phyloP scores from a whole-genome alignment of 2,329 filamentous ascomycete species.

The Thelonectria discophora region DNA sequence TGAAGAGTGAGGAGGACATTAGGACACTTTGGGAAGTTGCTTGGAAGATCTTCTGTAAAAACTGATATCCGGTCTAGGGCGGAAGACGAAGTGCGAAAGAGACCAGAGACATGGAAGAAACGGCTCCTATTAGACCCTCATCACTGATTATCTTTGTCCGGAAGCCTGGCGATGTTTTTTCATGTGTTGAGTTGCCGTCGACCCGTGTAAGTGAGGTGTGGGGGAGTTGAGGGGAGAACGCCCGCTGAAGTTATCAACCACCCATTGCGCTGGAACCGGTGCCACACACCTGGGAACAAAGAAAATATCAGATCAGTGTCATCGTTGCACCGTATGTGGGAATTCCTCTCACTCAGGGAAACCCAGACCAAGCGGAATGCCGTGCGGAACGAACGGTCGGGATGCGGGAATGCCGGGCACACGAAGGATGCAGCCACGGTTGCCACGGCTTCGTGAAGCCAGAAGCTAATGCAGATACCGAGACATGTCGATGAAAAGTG shows the following conservation, averaged over 20 bases:
- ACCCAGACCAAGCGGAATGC: no score
- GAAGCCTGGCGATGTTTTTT: neutral
- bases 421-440: neutral
- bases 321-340: neutral
- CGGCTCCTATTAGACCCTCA: neutral
- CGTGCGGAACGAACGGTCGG: neutral
- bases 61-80: conserved; percentile 8
- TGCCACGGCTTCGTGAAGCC: neutral
- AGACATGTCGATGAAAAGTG: neutral
- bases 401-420: neutral
- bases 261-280: neutral
- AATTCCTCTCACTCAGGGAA: neutral
- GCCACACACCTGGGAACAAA: neutral
- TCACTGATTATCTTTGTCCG: neutral
- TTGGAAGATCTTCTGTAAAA: neutral
- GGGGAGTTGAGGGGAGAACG: neutral
- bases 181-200: neutral
- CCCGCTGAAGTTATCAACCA: neutral
- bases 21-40: conserved; percentile 9
- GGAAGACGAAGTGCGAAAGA: neutral
- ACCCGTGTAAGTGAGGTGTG: neutral
- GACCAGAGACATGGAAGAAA: neutral
- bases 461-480: neutral
- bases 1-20: neutral
- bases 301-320: neutral